Conservation (phyloP, 1,284 basidiomycete genomes). For the Moesziomyces globuligerus region DNA sequence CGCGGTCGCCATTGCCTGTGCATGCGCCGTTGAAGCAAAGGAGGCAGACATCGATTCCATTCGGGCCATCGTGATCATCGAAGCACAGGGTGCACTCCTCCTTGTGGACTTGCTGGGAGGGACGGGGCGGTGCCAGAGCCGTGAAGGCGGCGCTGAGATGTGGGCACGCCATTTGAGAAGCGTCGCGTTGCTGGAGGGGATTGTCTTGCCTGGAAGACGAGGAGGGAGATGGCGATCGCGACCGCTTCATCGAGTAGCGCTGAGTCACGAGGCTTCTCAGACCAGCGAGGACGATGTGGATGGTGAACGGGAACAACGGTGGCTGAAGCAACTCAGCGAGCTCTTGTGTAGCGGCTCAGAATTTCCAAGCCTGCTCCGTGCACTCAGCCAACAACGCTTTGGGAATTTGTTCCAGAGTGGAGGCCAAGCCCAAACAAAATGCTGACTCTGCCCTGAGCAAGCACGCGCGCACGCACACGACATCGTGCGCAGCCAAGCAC, state of each 20-base stretch:
- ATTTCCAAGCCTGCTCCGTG: slow-evolving; percentile 13
- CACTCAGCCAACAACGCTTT: slow-evolving; percentile 1
- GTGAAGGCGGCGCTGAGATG: slow-evolving; percentile 53
- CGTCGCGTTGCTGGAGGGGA: neutral
- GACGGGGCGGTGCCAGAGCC: slow-evolving; percentile 48
- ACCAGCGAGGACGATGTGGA: neutral
- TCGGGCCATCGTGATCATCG: slow-evolving; percentile 79
- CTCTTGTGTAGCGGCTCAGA: neutral
- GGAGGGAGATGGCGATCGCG: slow-evolving; percentile 25
- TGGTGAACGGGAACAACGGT: no score
- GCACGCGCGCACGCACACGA: slow-evolving; percentile 2
- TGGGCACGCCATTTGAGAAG: slow-evolving; percentile 51
- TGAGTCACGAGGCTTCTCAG: no score
- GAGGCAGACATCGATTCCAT: slow-evolving; percentile 89
- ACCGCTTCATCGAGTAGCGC: slow-evolving; percentile 30
- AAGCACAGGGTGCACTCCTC: slow-evolving; percentile 97
- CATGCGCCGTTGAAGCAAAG: slow-evolving; percentile 86
- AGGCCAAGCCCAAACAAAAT: slow-evolving; percentile 3
- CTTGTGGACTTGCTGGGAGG: slow-evolving; percentile 72
- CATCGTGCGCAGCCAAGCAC: slow-evolving; percentile 7
- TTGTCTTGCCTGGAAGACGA: slow-evolving; percentile 13
- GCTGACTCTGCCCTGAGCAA: no score
- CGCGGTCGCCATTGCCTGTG: slow-evolving; percentile 46
- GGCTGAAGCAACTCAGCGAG: neutral
- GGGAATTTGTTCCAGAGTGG: slow-evolving; percentile 5